These are phyloP conservation scores for Claviceps purpurea DNA, from an alignment of 2,329 filamentous ascomycete species.

Conservation along the genomic window DNA sequence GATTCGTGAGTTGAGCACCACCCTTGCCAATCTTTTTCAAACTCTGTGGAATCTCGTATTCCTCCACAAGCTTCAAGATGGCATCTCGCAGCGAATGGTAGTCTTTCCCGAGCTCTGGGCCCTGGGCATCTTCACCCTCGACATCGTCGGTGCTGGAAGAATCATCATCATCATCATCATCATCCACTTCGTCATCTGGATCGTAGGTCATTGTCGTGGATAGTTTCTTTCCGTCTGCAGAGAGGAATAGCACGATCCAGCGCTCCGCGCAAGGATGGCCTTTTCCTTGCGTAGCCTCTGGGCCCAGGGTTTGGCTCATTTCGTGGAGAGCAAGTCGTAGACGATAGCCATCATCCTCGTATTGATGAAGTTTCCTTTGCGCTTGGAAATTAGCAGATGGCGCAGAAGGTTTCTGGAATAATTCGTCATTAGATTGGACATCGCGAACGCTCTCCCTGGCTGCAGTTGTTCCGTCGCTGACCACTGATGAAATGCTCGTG, in stretches of 20 bases:
- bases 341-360: conserved; percentile 51
- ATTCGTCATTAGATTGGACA: conserved; percentile 32
- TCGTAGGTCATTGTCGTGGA: conserved; percentile 62
- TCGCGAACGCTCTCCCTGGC: conserved; percentile 52
- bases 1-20: conserved; percentile 53
- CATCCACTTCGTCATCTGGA: conserved; percentile 50
- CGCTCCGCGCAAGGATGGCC: conserved; percentile 71
- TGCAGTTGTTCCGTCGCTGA: conserved; percentile 51
- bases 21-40: conserved; percentile 45
- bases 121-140: conserved; percentile 46
- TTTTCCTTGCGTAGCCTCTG: conserved; percentile 50
- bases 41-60: conserved; percentile 65
- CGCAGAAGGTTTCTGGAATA: conserved; percentile 42
- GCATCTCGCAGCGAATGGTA: conserved; percentile 72
- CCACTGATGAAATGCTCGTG: conserved; percentile 57
- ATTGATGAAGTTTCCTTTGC: conserved; percentile 33
- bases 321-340: conserved; percentile 57
- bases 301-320: conserved; percentile 52
- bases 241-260: conserved; percentile 73
- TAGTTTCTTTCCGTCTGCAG: conserved; percentile 55
- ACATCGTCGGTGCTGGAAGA: conserved; percentile 48
- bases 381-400: conserved; percentile 31
- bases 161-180: conserved; percentile 41
- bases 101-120: conserved; percentile 58
- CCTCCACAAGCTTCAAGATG: conserved; percentile 66